These are phyloP conservation scores for Pholiota conissans DNA, from an alignment of 768 basidiomycete genomes.

Conservation along the genomic window DNA sequence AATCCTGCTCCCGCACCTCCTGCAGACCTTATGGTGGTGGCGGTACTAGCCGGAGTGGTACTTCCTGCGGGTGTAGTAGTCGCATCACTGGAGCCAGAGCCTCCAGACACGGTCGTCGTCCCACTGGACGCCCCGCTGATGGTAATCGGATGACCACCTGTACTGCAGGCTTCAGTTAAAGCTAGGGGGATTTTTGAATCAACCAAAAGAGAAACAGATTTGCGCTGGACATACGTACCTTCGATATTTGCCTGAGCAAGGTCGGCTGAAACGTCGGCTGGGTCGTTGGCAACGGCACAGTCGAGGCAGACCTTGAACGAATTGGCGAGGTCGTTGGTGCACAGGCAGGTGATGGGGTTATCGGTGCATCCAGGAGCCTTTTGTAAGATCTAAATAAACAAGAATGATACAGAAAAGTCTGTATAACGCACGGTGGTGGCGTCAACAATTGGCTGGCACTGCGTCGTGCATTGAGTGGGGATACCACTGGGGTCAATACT, in stretches of 20 bases:
- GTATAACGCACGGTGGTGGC: neutral
- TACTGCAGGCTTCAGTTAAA: neutral
- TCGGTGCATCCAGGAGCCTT: neutral
- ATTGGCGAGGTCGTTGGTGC: neutral
- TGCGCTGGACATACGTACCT: neutral
- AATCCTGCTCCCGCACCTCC: no score
- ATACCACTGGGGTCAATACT: neutral
- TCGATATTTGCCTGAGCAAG: neutral
- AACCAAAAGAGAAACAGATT: neutral
- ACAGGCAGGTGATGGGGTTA: neutral
- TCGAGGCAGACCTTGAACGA: neutral
- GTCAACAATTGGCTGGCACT: neutral
- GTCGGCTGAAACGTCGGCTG: neutral
- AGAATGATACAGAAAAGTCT: neutral
- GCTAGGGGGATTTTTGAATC: neutral
- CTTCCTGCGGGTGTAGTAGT: neutral
- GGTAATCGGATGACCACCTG: neutral
- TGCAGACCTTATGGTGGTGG: neutral
- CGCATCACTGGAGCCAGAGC: neutral
- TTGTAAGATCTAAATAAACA: neutral
- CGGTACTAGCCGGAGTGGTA: neutral
- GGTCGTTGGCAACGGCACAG: neutral
- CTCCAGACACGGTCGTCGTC: neutral
- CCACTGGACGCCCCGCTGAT: neutral
- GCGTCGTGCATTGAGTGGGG: neutral